Percentiles rank a stretch among this genome's conserved stretches.
Evolutionary conservation across 2,329 filamentous ascomycete species (phyloP).

Genomic region (Diaporthe citriasiana): DNA sequence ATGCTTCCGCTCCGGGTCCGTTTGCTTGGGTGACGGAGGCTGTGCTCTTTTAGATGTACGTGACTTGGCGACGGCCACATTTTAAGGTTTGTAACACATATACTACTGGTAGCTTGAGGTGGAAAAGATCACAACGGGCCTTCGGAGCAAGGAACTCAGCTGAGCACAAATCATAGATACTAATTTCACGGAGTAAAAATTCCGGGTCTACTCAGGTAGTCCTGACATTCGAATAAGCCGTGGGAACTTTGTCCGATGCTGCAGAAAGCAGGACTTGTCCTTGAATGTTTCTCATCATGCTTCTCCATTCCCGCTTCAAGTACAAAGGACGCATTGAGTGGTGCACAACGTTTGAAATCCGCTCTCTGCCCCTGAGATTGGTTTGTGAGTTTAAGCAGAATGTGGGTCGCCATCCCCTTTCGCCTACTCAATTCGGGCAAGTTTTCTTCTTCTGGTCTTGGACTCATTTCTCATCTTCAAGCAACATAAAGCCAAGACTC

Average conservation of each 20-base stretch:
- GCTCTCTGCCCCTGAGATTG: not conserved
- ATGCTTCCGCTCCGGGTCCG: not conserved
- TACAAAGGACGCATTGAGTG: not conserved
- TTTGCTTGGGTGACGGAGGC: not conserved
- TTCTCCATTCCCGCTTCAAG: not conserved
- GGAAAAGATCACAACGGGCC: not conserved
- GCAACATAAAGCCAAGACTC: conserved; percentile 15
- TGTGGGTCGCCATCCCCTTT: not conserved
- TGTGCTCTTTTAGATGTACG: not conserved
- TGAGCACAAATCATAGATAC: not conserved
- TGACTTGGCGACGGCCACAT: not conserved
- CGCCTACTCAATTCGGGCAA: conserved; percentile 1
- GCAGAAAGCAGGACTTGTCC: not conserved
- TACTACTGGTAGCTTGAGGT: too few species aligned
- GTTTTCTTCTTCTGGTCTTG: not conserved
- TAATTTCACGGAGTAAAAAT: not conserved
- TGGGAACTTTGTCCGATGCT: not conserved
- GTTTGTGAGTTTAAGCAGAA: not conserved
- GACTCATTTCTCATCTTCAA: not conserved
- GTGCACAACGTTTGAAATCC: not conserved
- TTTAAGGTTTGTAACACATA: not conserved
- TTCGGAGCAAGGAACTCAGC: not conserved
- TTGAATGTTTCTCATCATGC: not conserved
- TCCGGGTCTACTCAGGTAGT: not conserved
- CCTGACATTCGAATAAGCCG: not conserved